Conservation (phyloP, 352 stramenopile species). For the Phytophthora quininea region DNA sequence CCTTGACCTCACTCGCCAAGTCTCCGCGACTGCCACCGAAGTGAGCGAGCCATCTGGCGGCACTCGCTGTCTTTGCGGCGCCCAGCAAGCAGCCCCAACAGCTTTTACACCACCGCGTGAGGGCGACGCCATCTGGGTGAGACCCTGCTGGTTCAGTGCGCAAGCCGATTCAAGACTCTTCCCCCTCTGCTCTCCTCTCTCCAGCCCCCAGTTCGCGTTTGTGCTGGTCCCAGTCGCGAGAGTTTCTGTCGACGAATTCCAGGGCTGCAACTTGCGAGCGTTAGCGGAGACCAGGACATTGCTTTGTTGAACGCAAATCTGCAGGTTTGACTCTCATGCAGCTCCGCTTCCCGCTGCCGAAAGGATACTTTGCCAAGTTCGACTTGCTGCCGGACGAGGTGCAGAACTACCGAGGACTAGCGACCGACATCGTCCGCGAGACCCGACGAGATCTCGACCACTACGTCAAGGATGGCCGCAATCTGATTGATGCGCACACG, state of each 20-base stretch:
- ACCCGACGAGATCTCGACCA: conserved; percentile 61
- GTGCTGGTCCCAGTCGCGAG: conserved; percentile 3
- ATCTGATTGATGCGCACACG: conserved; percentile 59
- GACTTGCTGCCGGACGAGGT: conserved; percentile 62
- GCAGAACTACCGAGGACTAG: conserved; percentile 56
- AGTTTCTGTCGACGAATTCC: conserved; percentile 7
- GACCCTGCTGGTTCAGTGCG: conserved; percentile 22
- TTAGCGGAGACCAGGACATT: no score
- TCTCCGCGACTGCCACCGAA: conserved; percentile 19
- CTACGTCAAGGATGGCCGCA: conserved; percentile 61
- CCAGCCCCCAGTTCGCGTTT: conserved; percentile 35
- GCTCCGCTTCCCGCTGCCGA: conserved; percentile 70
- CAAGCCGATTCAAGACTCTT: conserved; percentile 20
- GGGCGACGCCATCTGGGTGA: no score
- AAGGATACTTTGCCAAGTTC: conserved; percentile 77
- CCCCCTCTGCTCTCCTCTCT: conserved; percentile 15
- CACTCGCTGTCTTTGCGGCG: conserved; percentile 13
- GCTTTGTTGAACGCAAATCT: no score
- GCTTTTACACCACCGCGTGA: conserved; percentile 22
- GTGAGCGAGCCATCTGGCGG: conserved; percentile 11
- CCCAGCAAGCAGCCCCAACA: conserved; percentile 19
- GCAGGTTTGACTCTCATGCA: conserved; percentile 39
- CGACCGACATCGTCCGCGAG: conserved; percentile 70
- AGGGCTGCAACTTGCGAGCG: background rate
- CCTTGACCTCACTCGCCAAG: conserved; percentile 30